phyloP scores from a whole-genome alignment of 441 rosid species.

The Pelargonium australe region DNA sequence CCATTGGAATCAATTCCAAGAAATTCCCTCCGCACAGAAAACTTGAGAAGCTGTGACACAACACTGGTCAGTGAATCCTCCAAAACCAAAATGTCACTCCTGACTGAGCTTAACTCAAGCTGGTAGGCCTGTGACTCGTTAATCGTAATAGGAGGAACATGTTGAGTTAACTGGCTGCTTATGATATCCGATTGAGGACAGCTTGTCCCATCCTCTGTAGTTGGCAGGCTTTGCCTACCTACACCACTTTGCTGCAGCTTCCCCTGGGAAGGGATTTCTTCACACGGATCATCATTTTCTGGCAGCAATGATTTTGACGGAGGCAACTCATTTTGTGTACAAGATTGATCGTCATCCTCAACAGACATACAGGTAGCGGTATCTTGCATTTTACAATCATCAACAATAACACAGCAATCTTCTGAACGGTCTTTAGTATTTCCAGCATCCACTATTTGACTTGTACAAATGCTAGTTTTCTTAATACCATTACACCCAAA shows the following conservation, averaged over 20 bases:
- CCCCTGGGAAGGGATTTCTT: slow-evolving; percentile 29
- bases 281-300: slow-evolving; percentile 28
- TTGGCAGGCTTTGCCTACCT: slow-evolving; percentile 4
- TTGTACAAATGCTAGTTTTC: slow-evolving; percentile 22
- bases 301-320: slow-evolving; percentile 34
- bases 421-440: slow-evolving; percentile 22
- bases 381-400: slow-evolving; percentile 27
- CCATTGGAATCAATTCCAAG: slow-evolving; percentile 83
- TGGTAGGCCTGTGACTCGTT: slow-evolving; percentile 50
- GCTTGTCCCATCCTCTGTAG: slow-evolving; percentile 32
- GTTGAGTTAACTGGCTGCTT: slow-evolving; percentile 27
- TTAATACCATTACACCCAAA: slow-evolving; percentile 30
- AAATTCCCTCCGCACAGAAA: slow-evolving; percentile 70
- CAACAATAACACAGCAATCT: slow-evolving; percentile 26
- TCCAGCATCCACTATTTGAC: slow-evolving; percentile 15
- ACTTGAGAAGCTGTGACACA: slow-evolving; percentile 59
- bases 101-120: slow-evolving; percentile 50
- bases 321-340: slow-evolving; percentile 27
- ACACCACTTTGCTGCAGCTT: slow-evolving; percentile 28
- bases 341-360: slow-evolving; percentile 32
- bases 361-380: slow-evolving; percentile 13
- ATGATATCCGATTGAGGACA: slow-evolving; percentile 28
- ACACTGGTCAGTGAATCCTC: slow-evolving; percentile 54
- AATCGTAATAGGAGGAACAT: slow-evolving; percentile 34
- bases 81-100: slow-evolving; percentile 45